These are phyloP conservation scores for Alternaria conjuncta DNA, from an alignment of 2,329 filamentous ascomycete species.

Conservation along the genomic window DNA sequence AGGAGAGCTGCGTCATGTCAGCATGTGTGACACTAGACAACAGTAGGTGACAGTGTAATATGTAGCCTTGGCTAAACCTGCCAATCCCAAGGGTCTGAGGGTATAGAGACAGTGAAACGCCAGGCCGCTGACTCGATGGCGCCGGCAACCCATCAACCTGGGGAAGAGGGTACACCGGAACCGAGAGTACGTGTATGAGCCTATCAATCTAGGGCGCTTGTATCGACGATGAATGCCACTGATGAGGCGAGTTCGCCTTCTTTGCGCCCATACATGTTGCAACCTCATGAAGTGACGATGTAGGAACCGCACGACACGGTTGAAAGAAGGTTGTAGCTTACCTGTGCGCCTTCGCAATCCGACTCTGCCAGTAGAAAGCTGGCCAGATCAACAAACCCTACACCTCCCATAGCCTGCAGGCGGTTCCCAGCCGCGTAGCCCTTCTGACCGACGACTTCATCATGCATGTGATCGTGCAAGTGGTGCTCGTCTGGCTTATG, in stretches of 20 bases:
- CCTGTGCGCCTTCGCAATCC: conserved; percentile 65
- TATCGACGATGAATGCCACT: conserved; percentile 63
- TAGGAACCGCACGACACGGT: background rate
- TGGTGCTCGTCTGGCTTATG: conserved; percentile 80
- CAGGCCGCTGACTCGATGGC: conserved; percentile 36
- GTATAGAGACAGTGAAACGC: conserved; percentile 42
- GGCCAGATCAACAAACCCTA: conserved; percentile 81
- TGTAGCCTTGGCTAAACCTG: conserved; percentile 45
- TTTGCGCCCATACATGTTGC: conserved; percentile 55
- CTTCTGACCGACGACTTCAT: conserved; percentile 47
- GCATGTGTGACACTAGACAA: background rate
- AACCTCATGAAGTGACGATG: background rate
- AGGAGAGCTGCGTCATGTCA: conserved; percentile 17
- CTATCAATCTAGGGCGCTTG: conserved; percentile 61
- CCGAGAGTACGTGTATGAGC: conserved; percentile 34
- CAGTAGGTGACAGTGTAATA: conserved; percentile 3
- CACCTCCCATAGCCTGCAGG: conserved; percentile 68
- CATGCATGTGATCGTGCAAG: conserved; percentile 57
- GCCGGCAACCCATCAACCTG: conserved; percentile 37
- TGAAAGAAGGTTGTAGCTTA: conserved; percentile 39
- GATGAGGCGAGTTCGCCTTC: conserved; percentile 60
- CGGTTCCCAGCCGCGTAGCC: conserved; percentile 85
- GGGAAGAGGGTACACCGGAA: conserved; percentile 36
- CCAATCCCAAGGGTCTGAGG: conserved; percentile 41
- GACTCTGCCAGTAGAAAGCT: conserved; percentile 73